Conservation (phyloP, 257 asterid species). For the Solanum megistacrolobum region DNA sequence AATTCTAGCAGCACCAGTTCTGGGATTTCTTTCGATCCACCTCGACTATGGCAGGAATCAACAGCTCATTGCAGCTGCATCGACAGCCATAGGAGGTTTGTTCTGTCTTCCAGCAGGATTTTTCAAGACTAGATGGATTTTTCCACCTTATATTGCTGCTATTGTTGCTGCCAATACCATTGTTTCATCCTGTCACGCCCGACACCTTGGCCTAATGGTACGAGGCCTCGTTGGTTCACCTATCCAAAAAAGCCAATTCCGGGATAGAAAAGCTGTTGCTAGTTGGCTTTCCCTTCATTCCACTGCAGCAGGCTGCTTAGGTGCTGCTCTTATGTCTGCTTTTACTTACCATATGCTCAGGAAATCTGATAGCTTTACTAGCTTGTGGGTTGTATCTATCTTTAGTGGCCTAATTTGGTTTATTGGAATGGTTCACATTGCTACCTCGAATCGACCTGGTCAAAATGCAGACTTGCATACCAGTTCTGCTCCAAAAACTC, state of each 20-base stretch:
- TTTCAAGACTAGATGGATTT: slow-evolving; percentile 62
- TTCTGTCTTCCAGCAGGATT: slow-evolving; percentile 92
- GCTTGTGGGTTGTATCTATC: slow-evolving; percentile 79
- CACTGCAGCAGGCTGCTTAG: slow-evolving; percentile 68
- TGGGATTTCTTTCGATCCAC: slow-evolving; percentile 41
- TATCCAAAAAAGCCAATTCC: slow-evolving; percentile 30
- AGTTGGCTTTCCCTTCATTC: slow-evolving; percentile 71
- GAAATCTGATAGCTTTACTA: slow-evolving; percentile 53
- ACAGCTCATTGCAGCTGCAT: slow-evolving; percentile 58
- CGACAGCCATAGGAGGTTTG: slow-evolving; percentile 67
- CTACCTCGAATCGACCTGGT: slow-evolving; percentile 27
- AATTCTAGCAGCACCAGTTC: slow-evolving; percentile 60
- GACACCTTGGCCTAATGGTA: slow-evolving; percentile 71
- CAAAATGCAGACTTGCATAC: slow-evolving; percentile 5
- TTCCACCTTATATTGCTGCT: slow-evolving; percentile 62
- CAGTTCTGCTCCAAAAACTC: slow-evolving; percentile 21
- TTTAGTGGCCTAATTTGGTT: slow-evolving; percentile 88
- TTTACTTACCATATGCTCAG: slow-evolving; percentile 65
- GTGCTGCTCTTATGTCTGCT: slow-evolving; percentile 61
- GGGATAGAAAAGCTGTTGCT: slow-evolving; percentile 38
- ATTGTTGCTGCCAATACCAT: slow-evolving; percentile 66
- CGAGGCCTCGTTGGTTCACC: slow-evolving; percentile 55
- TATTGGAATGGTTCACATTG: slow-evolving; percentile 52
- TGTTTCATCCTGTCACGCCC: slow-evolving; percentile 55
- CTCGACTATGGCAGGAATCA: slow-evolving; percentile 61